Percentiles rank a stretch among this genome's conserved stretches.
Evolutionary conservation across 495 filamentous ascomycete genomes (phyloP).

Genomic region (Hypomontagnella submonticulosa): DNA sequence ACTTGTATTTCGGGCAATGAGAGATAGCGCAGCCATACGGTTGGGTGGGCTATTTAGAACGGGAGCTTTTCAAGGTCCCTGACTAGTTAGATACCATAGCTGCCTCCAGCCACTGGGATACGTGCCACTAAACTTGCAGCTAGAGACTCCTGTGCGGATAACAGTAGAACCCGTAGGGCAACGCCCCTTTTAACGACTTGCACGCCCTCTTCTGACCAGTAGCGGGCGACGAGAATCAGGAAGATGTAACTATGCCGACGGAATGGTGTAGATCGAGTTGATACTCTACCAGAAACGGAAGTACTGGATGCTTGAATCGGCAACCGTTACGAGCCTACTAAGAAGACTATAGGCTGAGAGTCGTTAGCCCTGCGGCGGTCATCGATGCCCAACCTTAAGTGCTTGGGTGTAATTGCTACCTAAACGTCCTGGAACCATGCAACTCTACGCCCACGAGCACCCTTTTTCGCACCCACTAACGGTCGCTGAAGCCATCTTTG

Average conservation of each 20-base stretch:
- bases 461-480: constrained; percentile 33
- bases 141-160: constrained; percentile 25
- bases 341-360: constrained; percentile 20
- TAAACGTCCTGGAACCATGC: constrained; percentile 40
- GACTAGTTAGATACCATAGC: constrained; percentile 29
- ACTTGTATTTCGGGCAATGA: constrained; percentile 20
- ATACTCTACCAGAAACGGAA: constrained; percentile 31
- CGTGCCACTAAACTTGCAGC: constrained; percentile 38
- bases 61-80: constrained; percentile 37
- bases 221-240: constrained; percentile 26
- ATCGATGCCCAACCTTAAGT: constrained; percentile 30
- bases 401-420: constrained; percentile 48
- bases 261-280: constrained; percentile 31
- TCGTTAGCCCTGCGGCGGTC: constrained; percentile 42
- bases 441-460: constrained; percentile 40
- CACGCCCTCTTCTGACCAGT: constrained; percentile 21
- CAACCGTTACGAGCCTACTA: constrained; percentile 31
- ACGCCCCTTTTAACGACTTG: background rate
- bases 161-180: constrained; percentile 16
- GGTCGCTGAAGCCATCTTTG: constrained; percentile 29
- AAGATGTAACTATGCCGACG: constrained; percentile 26
- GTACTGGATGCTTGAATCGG: constrained; percentile 29
- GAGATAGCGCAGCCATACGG: constrained; percentile 35
- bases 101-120: constrained; percentile 39
- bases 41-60: constrained; percentile 29